These are phyloP conservation scores for Pyrenochaeta sp. DNA, from an alignment of 2,329 filamentous ascomycete genomes.

Conservation along the genomic window DNA sequence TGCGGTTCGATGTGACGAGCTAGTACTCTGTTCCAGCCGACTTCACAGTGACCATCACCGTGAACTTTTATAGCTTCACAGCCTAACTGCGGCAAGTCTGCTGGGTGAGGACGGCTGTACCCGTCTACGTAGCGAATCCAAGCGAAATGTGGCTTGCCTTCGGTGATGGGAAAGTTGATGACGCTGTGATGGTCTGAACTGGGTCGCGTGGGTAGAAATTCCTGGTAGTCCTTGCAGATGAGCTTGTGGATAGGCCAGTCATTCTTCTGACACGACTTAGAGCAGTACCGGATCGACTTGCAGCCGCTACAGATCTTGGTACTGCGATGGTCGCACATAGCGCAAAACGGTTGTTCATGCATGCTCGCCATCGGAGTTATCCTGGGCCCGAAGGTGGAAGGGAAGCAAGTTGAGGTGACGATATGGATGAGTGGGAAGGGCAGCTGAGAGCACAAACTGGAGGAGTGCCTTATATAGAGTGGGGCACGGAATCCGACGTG, in stretches of 20 bases:
- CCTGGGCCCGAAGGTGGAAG: background rate
- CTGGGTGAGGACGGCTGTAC: background rate
- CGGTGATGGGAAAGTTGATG: slow-evolving; percentile 16
- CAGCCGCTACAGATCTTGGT: slow-evolving; percentile 11
- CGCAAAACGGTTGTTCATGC: background rate
- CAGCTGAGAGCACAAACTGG: background rate
- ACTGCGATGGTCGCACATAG: background rate
- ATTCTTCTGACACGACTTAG: slow-evolving; percentile 25
- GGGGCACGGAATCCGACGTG: background rate
- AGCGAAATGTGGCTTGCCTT: slow-evolving; percentile 13
- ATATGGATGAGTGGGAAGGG: background rate
- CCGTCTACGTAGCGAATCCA: slow-evolving; percentile 10
- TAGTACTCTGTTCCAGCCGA: background rate
- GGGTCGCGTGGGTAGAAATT: slow-evolving; percentile 1
- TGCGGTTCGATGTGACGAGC: background rate
- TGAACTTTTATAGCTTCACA: background rate
- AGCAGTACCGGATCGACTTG: slow-evolving; percentile 25
- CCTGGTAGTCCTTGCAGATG: slow-evolving; percentile 22
- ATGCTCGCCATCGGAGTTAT: background rate
- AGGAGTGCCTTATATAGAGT: background rate
- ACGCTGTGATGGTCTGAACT: slow-evolving; percentile 1
- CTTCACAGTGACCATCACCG: background rate
- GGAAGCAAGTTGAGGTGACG: background rate
- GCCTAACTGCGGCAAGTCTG: background rate
- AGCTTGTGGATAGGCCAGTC: slow-evolving; percentile 35